These are phyloP conservation scores for Ophiostoma tasmaniense DNA, from an alignment of 2,329 filamentous ascomycete genomes.

Conservation along the genomic window DNA sequence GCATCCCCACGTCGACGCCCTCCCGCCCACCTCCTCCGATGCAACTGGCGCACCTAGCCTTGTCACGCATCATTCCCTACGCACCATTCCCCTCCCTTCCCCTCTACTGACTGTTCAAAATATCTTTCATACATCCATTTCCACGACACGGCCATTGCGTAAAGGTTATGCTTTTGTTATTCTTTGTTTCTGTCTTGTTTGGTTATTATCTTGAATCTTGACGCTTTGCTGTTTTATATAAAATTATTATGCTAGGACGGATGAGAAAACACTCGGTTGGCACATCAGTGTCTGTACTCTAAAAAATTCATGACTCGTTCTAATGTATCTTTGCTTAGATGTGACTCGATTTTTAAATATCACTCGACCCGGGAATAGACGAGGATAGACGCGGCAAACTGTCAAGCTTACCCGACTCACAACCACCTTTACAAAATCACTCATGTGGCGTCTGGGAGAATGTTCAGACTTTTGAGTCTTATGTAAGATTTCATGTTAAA, in stretches of 20 bases:
- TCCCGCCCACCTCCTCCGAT: neutral
- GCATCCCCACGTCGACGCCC: neutral
- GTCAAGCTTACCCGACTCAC: neutral
- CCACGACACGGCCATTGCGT: neutral
- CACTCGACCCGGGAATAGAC: neutral
- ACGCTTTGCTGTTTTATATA: neutral
- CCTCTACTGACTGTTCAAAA: slow-evolving; percentile 1
- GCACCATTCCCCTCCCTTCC: neutral
- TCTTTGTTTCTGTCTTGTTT: neutral
- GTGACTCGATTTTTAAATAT: too few species aligned
- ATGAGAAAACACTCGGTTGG: slow-evolving; percentile 1
- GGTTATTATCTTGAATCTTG: neutral
- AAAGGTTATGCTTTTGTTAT: neutral
- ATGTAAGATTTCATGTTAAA: neutral
- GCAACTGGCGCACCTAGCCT: neutral
- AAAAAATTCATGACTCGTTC: neutral
- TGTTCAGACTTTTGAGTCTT: too few species aligned
- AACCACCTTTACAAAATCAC: neutral
- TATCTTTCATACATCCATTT: neutral
- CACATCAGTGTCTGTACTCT: neutral
- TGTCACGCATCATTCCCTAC: neutral
- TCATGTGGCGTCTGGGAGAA: too few species aligned
- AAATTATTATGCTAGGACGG: slow-evolving; percentile 1
- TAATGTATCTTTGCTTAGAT: neutral
- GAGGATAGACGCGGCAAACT: neutral